Evolutionary conservation across 140 eudicot genomes (phyloP), one percentile per base, ranked within the genome.

Genomic region (Cichorium intybus): DNA sequence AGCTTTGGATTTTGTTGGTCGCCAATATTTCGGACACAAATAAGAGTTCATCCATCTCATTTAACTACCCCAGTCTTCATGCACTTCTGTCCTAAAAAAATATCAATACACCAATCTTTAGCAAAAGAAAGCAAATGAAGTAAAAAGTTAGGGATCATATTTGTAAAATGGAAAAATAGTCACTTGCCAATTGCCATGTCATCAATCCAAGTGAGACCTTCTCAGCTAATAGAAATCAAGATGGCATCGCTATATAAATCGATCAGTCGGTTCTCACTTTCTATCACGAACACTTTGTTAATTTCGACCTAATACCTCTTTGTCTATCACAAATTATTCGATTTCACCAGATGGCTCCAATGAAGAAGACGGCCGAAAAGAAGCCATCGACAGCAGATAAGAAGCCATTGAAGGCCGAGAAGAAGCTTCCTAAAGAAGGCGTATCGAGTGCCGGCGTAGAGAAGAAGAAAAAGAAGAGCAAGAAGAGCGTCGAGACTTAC

Each of bases 401-500:
- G 77, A 70, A 63, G 60, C 43, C 62, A 41, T 10, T 52, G 37
- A 65, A 64, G 60, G 77, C 69, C 1, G 71, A 50, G 50, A 66
- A 66, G 71, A 66, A 66, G 45, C 48, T 66, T 33, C 71, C 71
- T 2, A 66, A 66, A 41, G 71, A 66, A 50, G 62, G 61, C 14
- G 52, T 37, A 5, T 68, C 61, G 23, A 60, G 62, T 60, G 28
- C 33, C 35, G 46, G 37, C 63, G 56, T 43, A 5, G 73, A 62
- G 14, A 71, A 77, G 78, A 66, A 59, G 78, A 72, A 72, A 70
- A 77, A 70, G 82, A 77, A 49, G 65, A 28, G 23, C n/a, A 77
- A 77, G 77, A 77, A 64, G 69, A 64, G 73, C 71, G 57, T 33
- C 10, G 81, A 77, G 64, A 77, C 81, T 21, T 77, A 63, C 69